A percentile compares a stretch with the other conserved stretches of the same genome.
phyloP scores from a whole-genome alignment of 331 rosid species.

The Quercus phellos region DNA sequence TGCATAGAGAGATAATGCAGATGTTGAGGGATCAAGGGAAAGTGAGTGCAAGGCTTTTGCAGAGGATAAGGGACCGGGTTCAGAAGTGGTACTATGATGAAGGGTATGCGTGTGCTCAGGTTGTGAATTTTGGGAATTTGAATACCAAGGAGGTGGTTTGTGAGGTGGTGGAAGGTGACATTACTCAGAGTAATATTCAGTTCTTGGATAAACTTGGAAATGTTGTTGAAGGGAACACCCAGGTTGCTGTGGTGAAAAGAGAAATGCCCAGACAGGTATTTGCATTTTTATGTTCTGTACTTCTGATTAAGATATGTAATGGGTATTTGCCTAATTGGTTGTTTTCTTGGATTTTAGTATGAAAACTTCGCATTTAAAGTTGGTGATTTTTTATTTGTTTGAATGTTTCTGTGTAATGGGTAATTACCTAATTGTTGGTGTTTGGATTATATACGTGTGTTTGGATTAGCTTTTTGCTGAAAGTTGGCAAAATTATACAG shows the following conservation, averaged over 20 bases:
- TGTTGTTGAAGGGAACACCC: conserved; percentile 88
- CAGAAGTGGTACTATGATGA: conserved; percentile 98
- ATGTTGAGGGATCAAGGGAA: conserved; percentile 69
- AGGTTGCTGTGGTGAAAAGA: conserved; percentile 63
- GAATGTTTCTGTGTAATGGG: no score
- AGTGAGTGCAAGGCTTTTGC: conserved; percentile 87
- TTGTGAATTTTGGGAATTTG: conserved; percentile 92
- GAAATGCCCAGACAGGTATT: conserved; percentile 83
- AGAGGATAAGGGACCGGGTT: conserved; percentile 82
- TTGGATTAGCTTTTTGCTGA: neutral
- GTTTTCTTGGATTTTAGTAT: no score
- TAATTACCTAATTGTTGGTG: neutral
- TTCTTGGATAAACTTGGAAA: conserved; percentile 94
- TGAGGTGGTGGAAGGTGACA: conserved; percentile 97
- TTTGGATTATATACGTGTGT: neutral
- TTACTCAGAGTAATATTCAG: conserved; percentile 67
- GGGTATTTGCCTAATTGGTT: neutral
- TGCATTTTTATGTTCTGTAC: neutral
- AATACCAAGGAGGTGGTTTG: conserved; percentile 94
- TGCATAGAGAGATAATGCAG: conserved; percentile 54
- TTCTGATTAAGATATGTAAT: neutral
- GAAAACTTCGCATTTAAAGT: no score
- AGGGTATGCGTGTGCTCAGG: conserved; percentile 95
- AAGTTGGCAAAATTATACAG: no score
- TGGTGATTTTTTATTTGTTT: no score